phyloP scores from a whole-genome alignment of 2,329 filamentous ascomycete species.

The Endoconidiophora laricicola region DNA sequence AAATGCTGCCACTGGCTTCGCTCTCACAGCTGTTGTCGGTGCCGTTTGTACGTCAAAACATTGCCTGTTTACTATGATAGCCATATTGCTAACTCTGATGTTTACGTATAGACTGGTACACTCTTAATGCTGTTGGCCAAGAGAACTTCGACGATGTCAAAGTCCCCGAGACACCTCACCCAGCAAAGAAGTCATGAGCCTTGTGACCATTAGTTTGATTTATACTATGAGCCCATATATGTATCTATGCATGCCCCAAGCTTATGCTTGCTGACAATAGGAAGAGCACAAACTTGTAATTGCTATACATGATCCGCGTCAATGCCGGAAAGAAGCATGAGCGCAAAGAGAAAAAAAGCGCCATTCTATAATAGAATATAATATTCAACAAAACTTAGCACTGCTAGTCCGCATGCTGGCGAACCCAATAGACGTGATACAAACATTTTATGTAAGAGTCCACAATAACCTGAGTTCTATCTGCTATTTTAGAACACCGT shows the following conservation, averaged over 20 bases:
- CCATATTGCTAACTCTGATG: background rate
- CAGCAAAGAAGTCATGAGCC: constrained; percentile 15
- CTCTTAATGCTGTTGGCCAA: constrained; percentile 73
- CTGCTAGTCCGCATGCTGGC: no score
- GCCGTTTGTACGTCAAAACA: constrained; percentile 58
- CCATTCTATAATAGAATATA: background rate
- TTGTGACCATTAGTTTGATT: background rate
- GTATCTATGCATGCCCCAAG: background rate
- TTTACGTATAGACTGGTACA: constrained; percentile 33
- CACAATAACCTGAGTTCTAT: no score
- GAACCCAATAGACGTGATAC: no score
- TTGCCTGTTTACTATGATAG: background rate
- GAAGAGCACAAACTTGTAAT: no score
- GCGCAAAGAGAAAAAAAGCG: background rate
- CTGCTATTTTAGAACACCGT: no score
- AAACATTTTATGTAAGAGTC: no score
- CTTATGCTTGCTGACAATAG: background rate
- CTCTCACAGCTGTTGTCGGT: constrained; percentile 57
- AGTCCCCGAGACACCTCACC: constrained; percentile 54
- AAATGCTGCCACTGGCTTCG: constrained; percentile 69
- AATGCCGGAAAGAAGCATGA: background rate
- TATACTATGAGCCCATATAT: background rate
- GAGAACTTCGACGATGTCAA: constrained; percentile 95
- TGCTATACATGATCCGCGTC: background rate
- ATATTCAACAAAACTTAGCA: background rate